Base-by-base conservation (phyloP, 2,329 filamentous ascomycete species). In the Aureobasidium zeae region DNA sequence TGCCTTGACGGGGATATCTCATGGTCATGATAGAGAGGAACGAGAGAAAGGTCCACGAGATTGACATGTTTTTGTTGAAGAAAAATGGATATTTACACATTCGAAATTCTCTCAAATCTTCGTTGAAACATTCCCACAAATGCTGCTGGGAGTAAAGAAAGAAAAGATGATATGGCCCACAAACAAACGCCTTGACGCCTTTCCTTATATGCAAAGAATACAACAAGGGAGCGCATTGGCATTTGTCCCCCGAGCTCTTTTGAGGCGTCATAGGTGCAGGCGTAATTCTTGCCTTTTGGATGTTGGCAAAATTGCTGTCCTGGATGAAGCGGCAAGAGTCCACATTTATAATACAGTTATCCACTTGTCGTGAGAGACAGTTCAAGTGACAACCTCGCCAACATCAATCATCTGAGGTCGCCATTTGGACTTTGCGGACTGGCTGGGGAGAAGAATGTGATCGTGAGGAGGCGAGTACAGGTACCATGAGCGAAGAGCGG, bases 401-500 rank as follows among this genome's bases (percentile, higher is more conserved):
- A 68, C 62, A 59, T 78, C 74, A 44, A 78, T 63, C 59, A 73
- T 64, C 47, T 73, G 69, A n/a, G 73, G 68, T 55, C 65, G 69
- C 69, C 73, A 78, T 19, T 34, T 16, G 13, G 34, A 57, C 26
- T 59, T 62, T 46, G 63, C 60, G 50, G 59, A 68, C 49, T 71
- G 70, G 51, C 69, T 74, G 19, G 74, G 73, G 43, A 74, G 57
- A 22, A 66, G 65, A 5, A 68, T 63, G 17, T 70, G 61, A 24
- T 74, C 63, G 6, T 67, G 61, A 32, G 76, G 58, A 1, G 91
- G 89, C 61, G 81, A 88, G 69, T 98, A 98, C 42, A 98, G 71
- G 64, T 98, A 98, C 91, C 91, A 98, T 5, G 81, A 74, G 72
- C 94, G 94, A 58, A 98, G 71, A 13, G 87, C 81, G 50, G 83